A percentile compares a stretch with the other conserved stretches of the same genome.
phyloP scores from a whole-genome alignment of 2,329 filamentous ascomycete genomes.

The Leptoxyphium fumago region DNA sequence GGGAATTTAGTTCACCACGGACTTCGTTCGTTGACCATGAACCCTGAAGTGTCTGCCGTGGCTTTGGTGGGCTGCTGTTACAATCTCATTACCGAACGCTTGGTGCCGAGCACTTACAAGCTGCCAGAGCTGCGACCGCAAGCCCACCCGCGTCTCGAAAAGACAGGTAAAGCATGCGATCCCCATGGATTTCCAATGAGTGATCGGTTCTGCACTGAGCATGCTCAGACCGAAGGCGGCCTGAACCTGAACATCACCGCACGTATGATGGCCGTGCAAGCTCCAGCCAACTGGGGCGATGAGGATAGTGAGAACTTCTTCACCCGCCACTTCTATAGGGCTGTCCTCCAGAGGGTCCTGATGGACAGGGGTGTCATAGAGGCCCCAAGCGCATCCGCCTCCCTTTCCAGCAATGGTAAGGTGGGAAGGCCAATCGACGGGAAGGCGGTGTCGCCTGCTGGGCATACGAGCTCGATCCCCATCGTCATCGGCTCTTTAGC shows the following conservation, averaged over 20 bases:
- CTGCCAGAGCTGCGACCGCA: conserved; percentile 60
- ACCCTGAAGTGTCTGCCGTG: conserved; percentile 72
- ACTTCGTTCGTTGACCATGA: conserved; percentile 70
- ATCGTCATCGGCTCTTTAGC: conserved; percentile 75
- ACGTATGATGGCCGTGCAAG: conserved; percentile 95
- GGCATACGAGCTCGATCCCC: conserved; percentile 40
- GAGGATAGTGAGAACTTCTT: conserved; percentile 79
- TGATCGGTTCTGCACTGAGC: conserved; percentile 42
- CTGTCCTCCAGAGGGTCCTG: conserved; percentile 82
- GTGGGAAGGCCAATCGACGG: conserved; percentile 23
- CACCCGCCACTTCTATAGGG: conserved; percentile 81
- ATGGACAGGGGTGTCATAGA: conserved; percentile 67
- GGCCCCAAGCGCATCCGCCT: conserved; percentile 28
- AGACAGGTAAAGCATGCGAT: conserved; percentile 60
- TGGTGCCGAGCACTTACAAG: conserved; percentile 79
- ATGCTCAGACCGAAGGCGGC: conserved; percentile 27
- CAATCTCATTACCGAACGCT: conserved; percentile 81
- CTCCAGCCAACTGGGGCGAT: conserved; percentile 78
- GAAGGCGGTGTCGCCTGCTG: conserved; percentile 15
- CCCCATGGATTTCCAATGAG: conserved; percentile 93
- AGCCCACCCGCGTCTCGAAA: conserved; percentile 48
- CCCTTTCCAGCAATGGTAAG: conserved; percentile 10
- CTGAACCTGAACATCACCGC: conserved; percentile 88
- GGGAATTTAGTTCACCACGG: conserved; percentile 95
- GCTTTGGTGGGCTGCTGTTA: conserved; percentile 98